Conservation (phyloP, 139 green algal genomes). For the Micractinium conductrix region DNA sequence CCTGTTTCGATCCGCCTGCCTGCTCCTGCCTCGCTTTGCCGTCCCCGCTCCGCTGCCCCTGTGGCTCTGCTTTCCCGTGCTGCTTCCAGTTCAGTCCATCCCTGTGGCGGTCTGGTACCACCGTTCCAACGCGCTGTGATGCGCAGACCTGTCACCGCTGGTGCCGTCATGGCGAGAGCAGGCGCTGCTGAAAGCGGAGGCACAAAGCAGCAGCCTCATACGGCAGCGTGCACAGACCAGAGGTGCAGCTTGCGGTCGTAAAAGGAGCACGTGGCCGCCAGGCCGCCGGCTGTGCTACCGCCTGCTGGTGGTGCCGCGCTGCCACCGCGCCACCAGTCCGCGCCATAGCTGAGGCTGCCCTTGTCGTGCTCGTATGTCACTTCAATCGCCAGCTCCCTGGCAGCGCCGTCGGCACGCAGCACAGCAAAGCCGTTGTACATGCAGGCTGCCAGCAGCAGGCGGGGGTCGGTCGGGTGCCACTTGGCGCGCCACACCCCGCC, state of each 20-base stretch:
- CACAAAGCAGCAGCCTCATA: too few species aligned
- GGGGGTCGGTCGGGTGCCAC: constrained; percentile 68
- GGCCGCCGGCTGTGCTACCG: neutral
- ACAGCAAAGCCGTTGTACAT: constrained; percentile 88
- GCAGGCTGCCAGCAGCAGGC: constrained; percentile 75
- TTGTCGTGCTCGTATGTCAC: constrained; percentile 43
- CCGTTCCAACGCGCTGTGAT: too few species aligned
- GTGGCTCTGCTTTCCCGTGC: too few species aligned
- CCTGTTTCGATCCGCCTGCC: too few species aligned
- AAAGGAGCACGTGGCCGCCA: constrained; percentile 55
- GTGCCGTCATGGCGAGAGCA: too few species aligned
- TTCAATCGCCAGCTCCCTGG: neutral
- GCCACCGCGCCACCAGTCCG: constrained; percentile 46
- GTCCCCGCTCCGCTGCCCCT: too few species aligned
- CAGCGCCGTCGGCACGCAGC: neutral
- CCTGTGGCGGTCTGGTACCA: too few species aligned
- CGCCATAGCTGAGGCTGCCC: constrained; percentile 57
- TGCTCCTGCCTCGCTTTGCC: too few species aligned
- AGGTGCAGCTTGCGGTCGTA: constrained; percentile 62
- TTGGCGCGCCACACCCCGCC: constrained; percentile 88
- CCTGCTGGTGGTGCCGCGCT: neutral
- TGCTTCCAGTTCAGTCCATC: too few species aligned
- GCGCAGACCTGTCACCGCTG: too few species aligned
- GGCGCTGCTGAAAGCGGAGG: too few species aligned
- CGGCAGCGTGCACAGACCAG: too few species aligned